Evolutionary conservation across 768 basidiomycete species (phyloP).

Genomic region (Rubroboletus pulcherrimus): DNA sequence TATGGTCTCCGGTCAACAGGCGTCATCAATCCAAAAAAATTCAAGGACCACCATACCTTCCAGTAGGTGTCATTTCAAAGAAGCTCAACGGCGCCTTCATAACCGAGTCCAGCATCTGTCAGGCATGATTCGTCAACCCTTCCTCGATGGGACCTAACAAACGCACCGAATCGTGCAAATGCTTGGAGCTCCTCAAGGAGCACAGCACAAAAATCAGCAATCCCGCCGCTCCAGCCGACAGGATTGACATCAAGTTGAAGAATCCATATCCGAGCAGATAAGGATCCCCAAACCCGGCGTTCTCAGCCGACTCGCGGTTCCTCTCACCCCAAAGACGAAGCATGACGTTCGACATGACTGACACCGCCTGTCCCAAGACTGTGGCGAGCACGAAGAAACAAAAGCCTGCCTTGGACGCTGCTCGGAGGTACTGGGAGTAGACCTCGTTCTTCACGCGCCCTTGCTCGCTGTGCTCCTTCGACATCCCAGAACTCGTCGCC

Average conservation of each 20-base stretch:
- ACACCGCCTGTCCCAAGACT: constrained; percentile 51
- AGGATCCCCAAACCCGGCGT: constrained; percentile 48
- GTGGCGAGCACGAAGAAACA: constrained; percentile 57
- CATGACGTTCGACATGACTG: constrained; percentile 59
- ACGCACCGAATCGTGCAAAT: constrained; percentile 73
- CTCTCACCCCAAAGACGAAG: constrained; percentile 82
- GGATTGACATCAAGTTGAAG: constrained; percentile 55
- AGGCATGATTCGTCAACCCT: neutral
- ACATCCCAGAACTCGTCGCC: constrained; percentile 43
- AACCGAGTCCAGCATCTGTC: constrained; percentile 75
- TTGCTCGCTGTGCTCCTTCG: constrained; percentile 72
- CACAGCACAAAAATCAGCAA: constrained; percentile 77
- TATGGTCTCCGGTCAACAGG: constrained; percentile 20
- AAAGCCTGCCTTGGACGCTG: constrained; percentile 75
- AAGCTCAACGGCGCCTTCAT: constrained; percentile 82
- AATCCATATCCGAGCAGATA: constrained; percentile 66
- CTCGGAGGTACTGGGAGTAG: constrained; percentile 73
- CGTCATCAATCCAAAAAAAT: neutral
- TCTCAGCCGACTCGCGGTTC: constrained; percentile 58
- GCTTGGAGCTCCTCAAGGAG: constrained; percentile 66
- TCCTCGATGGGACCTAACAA: neutral
- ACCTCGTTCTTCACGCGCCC: constrained; percentile 77
- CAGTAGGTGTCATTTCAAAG: constrained; percentile 87
- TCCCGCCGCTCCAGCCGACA: constrained; percentile 52
- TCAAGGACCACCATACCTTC: constrained; percentile 46